Evolutionary conservation across 305 asterid species (phyloP).

Genomic region (Euphrasia arctica): DNA sequence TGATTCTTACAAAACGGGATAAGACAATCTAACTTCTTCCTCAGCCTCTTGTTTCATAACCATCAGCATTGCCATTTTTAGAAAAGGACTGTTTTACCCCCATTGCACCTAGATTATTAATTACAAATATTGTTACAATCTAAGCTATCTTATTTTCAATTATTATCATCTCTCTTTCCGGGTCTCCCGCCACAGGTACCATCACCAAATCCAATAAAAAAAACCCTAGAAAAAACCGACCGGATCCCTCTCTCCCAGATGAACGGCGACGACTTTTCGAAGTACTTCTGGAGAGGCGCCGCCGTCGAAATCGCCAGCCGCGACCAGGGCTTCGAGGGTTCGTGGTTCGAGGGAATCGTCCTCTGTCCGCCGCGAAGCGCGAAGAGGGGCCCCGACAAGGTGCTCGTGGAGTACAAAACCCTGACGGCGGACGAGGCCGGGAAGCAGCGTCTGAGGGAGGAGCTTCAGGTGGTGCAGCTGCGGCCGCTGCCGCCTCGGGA

Average conservation of each 20-base stretch:
- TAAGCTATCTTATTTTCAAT: too few relatives aligned
- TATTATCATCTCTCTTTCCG: neutral
- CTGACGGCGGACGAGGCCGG: conserved; percentile 41
- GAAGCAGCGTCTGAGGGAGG: conserved; percentile 41
- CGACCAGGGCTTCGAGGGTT: conserved; percentile 62
- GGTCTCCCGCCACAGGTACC: neutral
- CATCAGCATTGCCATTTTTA: neutral
- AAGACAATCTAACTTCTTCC: neutral
- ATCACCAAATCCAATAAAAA: neutral
- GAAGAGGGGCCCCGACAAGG: conserved; percentile 18
- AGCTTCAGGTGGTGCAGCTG: conserved; percentile 40
- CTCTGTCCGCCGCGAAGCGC: conserved; percentile 28
- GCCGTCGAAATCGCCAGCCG: conserved; percentile 62
- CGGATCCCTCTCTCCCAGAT: conserved; percentile 3
- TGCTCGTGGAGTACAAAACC: conserved; percentile 59
- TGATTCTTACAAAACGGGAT: conserved; percentile 46
- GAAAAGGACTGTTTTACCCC: neutral
- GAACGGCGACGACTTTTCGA: conserved; percentile 5
- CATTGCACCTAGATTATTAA: conserved; percentile 1
- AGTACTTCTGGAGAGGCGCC: conserved; percentile 48
- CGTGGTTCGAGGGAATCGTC: conserved; percentile 66
- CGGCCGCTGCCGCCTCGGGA: conserved; percentile 69
- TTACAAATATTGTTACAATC: neutral
- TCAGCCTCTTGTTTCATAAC: conserved; percentile 26
- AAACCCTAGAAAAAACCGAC: neutral